These are phyloP conservation scores for Fusarium sp. DNA, from an alignment of 2,329 filamentous ascomycete species.

Conservation along the genomic window DNA sequence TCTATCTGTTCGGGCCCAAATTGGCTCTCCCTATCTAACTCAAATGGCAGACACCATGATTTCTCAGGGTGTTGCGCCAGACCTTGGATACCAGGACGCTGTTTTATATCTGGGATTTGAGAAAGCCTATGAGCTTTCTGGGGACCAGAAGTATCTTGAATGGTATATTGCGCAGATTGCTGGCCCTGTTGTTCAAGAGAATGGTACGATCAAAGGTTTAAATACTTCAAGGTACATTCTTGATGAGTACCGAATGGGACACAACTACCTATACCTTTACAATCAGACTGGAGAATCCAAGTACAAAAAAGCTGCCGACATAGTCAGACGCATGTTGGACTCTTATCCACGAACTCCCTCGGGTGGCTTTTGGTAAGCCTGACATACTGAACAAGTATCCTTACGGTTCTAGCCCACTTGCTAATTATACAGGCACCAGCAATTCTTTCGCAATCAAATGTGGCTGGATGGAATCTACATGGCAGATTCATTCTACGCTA, in stretches of 20 bases:
- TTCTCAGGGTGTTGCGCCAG: slow-evolving; percentile 49
- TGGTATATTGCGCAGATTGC: slow-evolving; percentile 59
- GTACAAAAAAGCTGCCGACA: slow-evolving; percentile 59
- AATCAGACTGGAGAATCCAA: slow-evolving; percentile 56
- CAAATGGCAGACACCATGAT: slow-evolving; percentile 61
- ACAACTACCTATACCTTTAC: slow-evolving; percentile 61
- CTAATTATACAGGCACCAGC: slow-evolving; percentile 34
- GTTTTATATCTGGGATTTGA: slow-evolving; percentile 61
- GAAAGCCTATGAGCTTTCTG: slow-evolving; percentile 55
- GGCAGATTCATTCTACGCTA: slow-evolving; percentile 56
- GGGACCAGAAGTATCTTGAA: slow-evolving; percentile 55
- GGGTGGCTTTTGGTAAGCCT: slow-evolving; percentile 60
- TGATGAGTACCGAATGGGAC: slow-evolving; percentile 63
- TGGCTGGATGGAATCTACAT: slow-evolving; percentile 67
- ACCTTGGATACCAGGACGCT: slow-evolving; percentile 57
- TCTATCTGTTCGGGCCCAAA: background rate
- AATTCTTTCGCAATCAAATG: slow-evolving; percentile 62
- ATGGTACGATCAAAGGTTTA: slow-evolving; percentile 60
- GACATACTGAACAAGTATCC: fast-evolving
- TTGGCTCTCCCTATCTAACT: background rate
- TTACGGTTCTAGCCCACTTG: fast-evolving
- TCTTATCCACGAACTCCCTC: slow-evolving; percentile 58
- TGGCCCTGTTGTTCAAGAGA: slow-evolving; percentile 54
- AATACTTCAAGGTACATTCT: slow-evolving; percentile 59
- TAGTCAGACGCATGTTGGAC: slow-evolving; percentile 57